Base-by-base conservation (phyloP, 2,329 filamentous ascomycete species). In the Arthrinium puccinioides region DNA sequence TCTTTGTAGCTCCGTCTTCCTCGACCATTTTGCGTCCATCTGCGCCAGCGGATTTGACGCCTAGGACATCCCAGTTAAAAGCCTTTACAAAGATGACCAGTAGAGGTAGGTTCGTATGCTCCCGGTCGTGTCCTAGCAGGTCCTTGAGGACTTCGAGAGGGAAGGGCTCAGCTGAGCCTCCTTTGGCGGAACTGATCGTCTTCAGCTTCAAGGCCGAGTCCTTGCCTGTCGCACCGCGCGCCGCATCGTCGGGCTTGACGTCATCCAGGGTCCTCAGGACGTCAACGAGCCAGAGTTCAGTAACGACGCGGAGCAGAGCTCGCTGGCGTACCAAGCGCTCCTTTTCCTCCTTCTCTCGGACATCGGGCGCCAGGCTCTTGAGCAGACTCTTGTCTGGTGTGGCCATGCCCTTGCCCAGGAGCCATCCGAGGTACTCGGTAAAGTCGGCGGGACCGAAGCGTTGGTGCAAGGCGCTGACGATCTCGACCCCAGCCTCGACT, bases 111-210 rank as follows among this genome's bases (percentile, higher is more conserved):
- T 97, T 98, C 38, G 79, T 70, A 55, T 97, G 92, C 49, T 98
- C 90, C 38, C 88, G 79, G 57, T 98, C 92, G 55, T 97, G 83
- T 7, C 89, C 88, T 13, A 98, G 74, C 46, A 98, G 75, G 56
- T 98, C 94, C 64, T 98, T 98, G 27, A 98, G 68, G n/a, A 97
- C 90, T 59, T 98, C 92, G 15, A 98, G 70, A 4, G 94, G 94
- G 49, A 98, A 97, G 0, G 92, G 92, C 46, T 98, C 92, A 2
- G 87, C 76, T 42, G 84, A 80, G 27, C 74, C 78, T 20, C 74
- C 72, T 46, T 79, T 78, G 41, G 79, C 76, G 36, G 66, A 62
- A 18, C 71, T 70, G 26, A 62, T 57, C 9, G 69, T 54, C 42
- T 76, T 75, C 49, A 65, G 69, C 67, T 70, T 84, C 44, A 64